phyloP scores from a whole-genome alignment of 1,284 basidiomycete species.

The Tilletia walkeri region DNA sequence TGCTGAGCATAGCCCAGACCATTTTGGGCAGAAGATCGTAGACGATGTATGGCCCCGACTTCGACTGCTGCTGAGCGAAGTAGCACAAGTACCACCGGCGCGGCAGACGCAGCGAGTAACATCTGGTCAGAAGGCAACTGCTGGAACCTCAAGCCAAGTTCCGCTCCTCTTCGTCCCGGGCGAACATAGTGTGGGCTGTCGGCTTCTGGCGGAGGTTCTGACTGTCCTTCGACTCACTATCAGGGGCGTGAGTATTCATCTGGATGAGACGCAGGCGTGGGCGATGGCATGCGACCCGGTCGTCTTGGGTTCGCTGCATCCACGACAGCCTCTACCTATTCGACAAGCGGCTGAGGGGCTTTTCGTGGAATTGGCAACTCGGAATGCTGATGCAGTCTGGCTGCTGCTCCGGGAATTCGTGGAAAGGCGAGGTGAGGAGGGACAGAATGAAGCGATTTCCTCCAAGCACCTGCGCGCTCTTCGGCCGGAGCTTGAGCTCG shows the following conservation, averaged over 20 bases:
- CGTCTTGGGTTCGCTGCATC: neutral
- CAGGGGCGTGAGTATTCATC: neutral
- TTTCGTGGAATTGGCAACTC: neutral
- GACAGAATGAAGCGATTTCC: too few species aligned
- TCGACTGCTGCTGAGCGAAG: constrained; percentile 24
- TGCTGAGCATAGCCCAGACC: constrained; percentile 32
- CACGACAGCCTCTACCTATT: neutral
- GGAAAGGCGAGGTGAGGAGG: too few species aligned
- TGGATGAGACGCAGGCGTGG: constrained; percentile 10
- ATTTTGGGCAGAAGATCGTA: constrained; percentile 36
- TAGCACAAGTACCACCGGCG: neutral
- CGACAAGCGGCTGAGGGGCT: neutral
- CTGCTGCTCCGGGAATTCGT: neutral
- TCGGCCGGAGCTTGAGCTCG: too few species aligned
- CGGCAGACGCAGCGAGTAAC: neutral
- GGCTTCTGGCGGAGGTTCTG: constrained; percentile 8
- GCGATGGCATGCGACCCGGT: neutral
- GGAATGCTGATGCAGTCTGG: constrained; percentile 17
- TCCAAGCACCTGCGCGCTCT: too few species aligned
- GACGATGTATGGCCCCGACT: constrained; percentile 49
- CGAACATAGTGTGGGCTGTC: constrained; percentile 9
- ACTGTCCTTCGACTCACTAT: neutral
- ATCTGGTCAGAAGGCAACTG: neutral
- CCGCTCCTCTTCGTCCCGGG: neutral
- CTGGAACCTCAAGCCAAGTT: neutral